Base-by-base conservation (phyloP, 208 protist genomes). In the Trypanosoma grayi region DNA sequence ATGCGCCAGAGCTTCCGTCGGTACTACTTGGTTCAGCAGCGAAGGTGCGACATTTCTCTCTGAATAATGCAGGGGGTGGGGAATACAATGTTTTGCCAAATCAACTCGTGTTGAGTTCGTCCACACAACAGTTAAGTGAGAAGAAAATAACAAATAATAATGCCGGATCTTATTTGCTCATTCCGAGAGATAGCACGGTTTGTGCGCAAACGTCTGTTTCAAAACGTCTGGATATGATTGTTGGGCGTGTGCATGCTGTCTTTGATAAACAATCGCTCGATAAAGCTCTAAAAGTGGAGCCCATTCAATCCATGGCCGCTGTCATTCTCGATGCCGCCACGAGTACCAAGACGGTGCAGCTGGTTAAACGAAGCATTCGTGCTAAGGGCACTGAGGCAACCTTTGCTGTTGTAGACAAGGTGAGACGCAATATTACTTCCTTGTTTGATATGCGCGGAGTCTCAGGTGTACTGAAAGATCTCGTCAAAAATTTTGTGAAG, bases 211-310 rank as follows among this genome's bases (percentile, higher is more conserved):
- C 4, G 46, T 1, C 22, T 3, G 4, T 25, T 20, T 59, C 53
- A 1, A 59, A 46, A 46, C 53, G 53, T 46, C 22, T 59, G 16
- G 53, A 59, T 33, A 22, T 46, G 10, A 16, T 59, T 3, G n/a
- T 59, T 37, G 36, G 46, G 31, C 53, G 37, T 14, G 53, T 31
- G 3, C 30, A 14, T 31, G 36, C 5, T 4, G 36, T 44, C 2
- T 46, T 43, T 16, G 37, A 59, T 20, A 33, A 46, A 18, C 34
- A 4, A n/a, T n/a, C n/a, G 13, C 4, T 30, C 33, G 39, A 41
- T 27, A 30, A 47, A 28, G 24, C 13, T 20, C 7, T 11, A 11
- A 59, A 31, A 31, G 5, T 18, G n/a, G 5, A 10, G 5, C 25
- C 18, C 14, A 34, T 59, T 46, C 53, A 59, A 27, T 14, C 39